Evolutionary conservation across 73 alveolate genomes (phyloP), one percentile per base, ranked within the genome.

Genomic region (Strombidium stylifer): DNA sequence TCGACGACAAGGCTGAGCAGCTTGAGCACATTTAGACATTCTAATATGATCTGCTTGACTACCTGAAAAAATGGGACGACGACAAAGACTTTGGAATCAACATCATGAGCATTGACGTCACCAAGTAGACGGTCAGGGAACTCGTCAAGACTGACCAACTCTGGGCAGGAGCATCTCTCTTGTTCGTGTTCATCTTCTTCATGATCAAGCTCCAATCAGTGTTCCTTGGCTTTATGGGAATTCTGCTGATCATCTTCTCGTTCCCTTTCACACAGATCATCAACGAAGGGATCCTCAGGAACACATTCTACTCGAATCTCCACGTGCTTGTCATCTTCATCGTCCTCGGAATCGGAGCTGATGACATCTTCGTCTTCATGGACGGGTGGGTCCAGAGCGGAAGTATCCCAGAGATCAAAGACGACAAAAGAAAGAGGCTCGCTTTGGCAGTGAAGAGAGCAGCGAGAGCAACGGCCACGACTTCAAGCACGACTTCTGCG

Each of bases 331-430:
- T 70, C 27, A 35, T 81, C 7, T 72, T 73, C 37, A 34, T 81
- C 47, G 70, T 81, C 1, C 67, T 81, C 4, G 92, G 92, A 20
- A 64, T 81, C 50, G 84, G 86, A 0, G 92, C 92, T 14, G 92
- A 81, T 47, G 70, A 81, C 34, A 34, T 60, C 25, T 81, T 73
- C 47, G 77, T 81, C 16, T 65, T 62, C 79, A 51, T 53, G 28
- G 92, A 81, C 67, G 69, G 87, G 19, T 81, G 82, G 82, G 32
- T 20, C 1, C 30, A 54, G 18, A 15, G 56, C 3, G 53, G 54
- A 2, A 12, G 12, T 4, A 36, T 36, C n/a, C 15, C 8, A 34
- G 18, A 1, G 3, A 3, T 69, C 14, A 24, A 19, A 18, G 26
- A 8, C 31, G 23, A 52, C 2, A 1, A n/a, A 5, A 20, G 8